Evolutionary conservation across 2,329 filamentous ascomycete species (phyloP), one percentile per base, ranked within the genome.

Genomic region (Didymella sp.): DNA sequence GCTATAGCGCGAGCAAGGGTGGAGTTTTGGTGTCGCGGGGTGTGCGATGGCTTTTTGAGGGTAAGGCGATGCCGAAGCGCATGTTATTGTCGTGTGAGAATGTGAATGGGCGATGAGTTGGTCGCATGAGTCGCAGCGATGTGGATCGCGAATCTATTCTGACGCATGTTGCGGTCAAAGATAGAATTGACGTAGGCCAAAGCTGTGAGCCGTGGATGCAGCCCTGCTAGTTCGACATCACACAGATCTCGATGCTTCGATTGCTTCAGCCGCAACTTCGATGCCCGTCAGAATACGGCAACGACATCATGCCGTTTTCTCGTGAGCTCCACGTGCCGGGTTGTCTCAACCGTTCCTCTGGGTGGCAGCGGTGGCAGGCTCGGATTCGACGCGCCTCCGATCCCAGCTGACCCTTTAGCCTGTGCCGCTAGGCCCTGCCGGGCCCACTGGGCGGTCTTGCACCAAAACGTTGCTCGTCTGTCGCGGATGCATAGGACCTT

Each of bases 11-110:
- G 19, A 12, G 17, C 21, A 35, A 51, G 40, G 28, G 9, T 25
- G 17, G 13, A 8, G 2, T 1, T 11, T 38, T 57, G 49, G 48
- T 17, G 38, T 31, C 44, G 54, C 48, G 54, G 48, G 54, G 54
- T 57, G 54, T 44, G 49, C 54, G 54, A 57, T 48, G 48, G 54
- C 54, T 52, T 57, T 57, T n/a, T 27, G 37, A 43, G 43, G 40
- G 24, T 31, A 52, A 48, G 54, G 54, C 48, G 54, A 57, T 52
- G 48, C 48, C 54, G 48, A 49, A 48, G 54, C 24, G 41, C 6
- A 40, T 28, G 15, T 25, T 2, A 4, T 31, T 21, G n/a, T n/a
- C n/a, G 6, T 13, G 2, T 17, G n/a, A 1, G 12, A 22, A 27
- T 13, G 30, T 24, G 40, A 19, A 33, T 6, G 12, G 15, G 24